These are phyloP conservation scores for Camelina laxa DNA, from an alignment of 345 rosid species.

Conservation along the genomic window DNA sequence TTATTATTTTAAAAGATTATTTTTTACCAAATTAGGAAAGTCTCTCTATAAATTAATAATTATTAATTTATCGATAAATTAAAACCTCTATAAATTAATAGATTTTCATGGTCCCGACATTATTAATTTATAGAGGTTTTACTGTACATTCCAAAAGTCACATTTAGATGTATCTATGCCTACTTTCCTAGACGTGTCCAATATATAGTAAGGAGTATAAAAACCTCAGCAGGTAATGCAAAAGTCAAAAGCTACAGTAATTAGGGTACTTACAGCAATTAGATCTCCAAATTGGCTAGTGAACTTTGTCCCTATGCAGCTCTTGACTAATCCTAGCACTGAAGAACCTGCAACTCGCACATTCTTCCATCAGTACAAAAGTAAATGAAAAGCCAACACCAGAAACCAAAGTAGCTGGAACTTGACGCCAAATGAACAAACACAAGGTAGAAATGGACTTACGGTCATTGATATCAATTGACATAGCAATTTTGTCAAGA, in stretches of 20 bases:
- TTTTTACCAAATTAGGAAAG: no score
- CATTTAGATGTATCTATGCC: background rate
- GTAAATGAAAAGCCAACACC: background rate
- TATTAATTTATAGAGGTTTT: no score
- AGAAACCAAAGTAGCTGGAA: background rate
- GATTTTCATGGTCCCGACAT: no score
- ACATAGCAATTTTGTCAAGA: conserved; percentile 83
- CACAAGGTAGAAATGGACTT: conserved; percentile 41
- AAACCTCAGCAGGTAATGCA: background rate
- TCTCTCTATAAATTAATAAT: no score
- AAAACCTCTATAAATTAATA: no score
- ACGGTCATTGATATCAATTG: conserved; percentile 80
- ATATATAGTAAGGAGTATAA: background rate
- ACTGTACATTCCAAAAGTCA: background rate
- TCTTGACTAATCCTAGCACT: conserved; percentile 78
- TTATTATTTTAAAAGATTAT: no score
- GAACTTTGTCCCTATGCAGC: conserved; percentile 89
- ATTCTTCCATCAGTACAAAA: background rate
- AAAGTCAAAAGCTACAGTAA: background rate
- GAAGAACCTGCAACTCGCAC: conserved; percentile 35
- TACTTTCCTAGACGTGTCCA: background rate
- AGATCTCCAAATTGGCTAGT: conserved; percentile 88
- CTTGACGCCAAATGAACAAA: background rate
- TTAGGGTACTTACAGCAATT: conserved; percentile 65
- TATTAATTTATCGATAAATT: no score